Base-by-base conservation (phyloP, 768 basidiomycete genomes). In the Dacryopinax spathularia region DNA sequence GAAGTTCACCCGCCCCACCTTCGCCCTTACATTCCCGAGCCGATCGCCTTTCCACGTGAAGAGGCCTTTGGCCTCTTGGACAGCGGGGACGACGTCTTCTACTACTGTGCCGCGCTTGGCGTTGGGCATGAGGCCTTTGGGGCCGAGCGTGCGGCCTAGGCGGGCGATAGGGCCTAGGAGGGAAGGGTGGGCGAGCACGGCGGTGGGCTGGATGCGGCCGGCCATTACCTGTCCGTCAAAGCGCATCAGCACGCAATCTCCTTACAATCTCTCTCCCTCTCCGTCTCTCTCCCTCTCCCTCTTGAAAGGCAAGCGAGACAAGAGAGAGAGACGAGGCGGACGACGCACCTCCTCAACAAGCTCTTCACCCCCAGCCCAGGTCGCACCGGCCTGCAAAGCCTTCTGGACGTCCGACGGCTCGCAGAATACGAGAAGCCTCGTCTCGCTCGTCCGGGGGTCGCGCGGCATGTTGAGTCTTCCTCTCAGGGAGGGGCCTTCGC, bases 41-140 rank as follows among this genome's bases (percentile, higher is more conserved):
- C 87, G 87, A 75, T 96, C 92, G 9, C 90, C 91, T 74, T 86
- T 90, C 92, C 95, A 99, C 71, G 97, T 93, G 48, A 86, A 84
- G 2, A 86, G 85, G 13, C 89, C 91, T 63, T 84, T 82, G 34
- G 95, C 81, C 60, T 83, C 82, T 68, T 83, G 80, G 63, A 99
- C 84, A 67, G 88, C 94, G 13, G 84, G 84, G 15, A 80, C 85
- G 39, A 97, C 79, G 65, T 97, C 91, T 60, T 92, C 89, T 1
- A 91, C 90, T 20, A 98, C 95, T 0, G 94, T 94, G 3, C 96
- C 96, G 64, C 93, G 82, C 73, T 93, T 85, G 66, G 88, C 90
- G 6, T 89, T 88, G 12, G 96, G 96, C 94, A 99, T 96, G 44
- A 98, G 76, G 63, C 95, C 95, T 61, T 90, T 84, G 39, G 92